Conservation (phyloP, 371 early-diverging fungal species). For the Zychaea mexicana region DNA sequence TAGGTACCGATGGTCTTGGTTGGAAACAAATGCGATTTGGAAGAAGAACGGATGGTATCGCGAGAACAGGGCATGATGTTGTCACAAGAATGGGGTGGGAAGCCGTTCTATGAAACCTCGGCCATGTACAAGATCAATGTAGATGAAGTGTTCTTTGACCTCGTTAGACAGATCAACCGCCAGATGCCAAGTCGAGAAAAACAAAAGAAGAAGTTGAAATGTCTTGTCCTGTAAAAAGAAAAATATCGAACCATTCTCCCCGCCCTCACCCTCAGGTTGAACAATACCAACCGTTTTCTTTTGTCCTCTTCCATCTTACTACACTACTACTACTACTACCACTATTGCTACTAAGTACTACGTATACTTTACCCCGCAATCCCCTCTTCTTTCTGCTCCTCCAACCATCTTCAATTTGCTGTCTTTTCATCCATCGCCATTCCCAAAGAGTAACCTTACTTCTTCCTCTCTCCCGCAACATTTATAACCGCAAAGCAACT, state of each 20-base stretch:
- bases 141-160: conserved; percentile 71
- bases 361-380: no score
- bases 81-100: conserved; percentile 72
- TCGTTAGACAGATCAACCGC: conserved; percentile 61
- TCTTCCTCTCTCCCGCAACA: neutral
- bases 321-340: no score
- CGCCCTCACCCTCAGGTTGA: neutral
- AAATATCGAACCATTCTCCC: neutral
- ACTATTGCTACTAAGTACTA: no score
- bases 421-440: no score
- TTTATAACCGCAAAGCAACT: neutral
- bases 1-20: conserved; percentile 87
- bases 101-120: conserved; percentile 82
- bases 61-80: conserved; percentile 65
- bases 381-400: neutral
- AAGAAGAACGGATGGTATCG: conserved; percentile 76
- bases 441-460: neutral
- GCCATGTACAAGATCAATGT: conserved; percentile 86
- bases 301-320: no score
- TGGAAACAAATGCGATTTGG: conserved; percentile 89
- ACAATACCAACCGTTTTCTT: neutral
- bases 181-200: conserved; percentile 34
- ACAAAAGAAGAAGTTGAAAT: conserved; percentile 38
- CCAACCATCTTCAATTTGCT: neutral
- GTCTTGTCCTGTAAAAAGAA: neutral